These are phyloP conservation scores for Fragaria vesca DNA, from an alignment of 306 rosid species.

Conservation along the genomic window DNA sequence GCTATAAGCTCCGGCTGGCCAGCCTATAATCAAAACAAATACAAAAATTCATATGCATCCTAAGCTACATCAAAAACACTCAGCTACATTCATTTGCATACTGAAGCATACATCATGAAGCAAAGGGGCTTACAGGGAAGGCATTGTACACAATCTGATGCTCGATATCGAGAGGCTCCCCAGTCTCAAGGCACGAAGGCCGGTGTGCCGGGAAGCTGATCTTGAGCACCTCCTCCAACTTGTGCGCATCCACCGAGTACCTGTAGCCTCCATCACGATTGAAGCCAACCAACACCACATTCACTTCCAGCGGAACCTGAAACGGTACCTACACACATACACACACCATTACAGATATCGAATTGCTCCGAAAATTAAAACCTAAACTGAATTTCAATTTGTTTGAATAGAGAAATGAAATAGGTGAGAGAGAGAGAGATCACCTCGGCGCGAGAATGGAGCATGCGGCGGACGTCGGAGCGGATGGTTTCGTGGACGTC, in stretches of 20 bases:
- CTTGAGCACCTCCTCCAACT: constrained; percentile 67
- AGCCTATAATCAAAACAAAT: constrained; percentile 40
- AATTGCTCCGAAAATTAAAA: neutral
- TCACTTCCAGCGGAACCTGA: constrained; percentile 95
- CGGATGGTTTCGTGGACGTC: constrained; percentile 75
- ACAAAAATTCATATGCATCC: neutral
- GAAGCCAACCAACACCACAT: constrained; percentile 80
- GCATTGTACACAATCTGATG: constrained; percentile 75
- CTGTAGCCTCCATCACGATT: constrained; percentile 82
- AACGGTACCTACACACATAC: constrained; percentile 67
- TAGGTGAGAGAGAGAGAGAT: neutral
- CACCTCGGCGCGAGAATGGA: constrained; percentile 97
- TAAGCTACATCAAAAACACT: neutral
- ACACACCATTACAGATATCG: neutral
- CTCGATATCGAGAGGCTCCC: constrained; percentile 85
- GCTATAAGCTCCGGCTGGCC: constrained; percentile 91
- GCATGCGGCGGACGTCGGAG: constrained; percentile 90
- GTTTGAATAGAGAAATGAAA: neutral
- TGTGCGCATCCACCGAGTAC: constrained; percentile 55
- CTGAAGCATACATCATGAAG: neutral
- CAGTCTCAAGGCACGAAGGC: constrained; percentile 88
- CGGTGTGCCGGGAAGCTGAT: constrained; percentile 79
- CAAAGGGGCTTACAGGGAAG: constrained; percentile 55
- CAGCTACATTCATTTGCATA: neutral
- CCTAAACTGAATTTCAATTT: neutral